These are phyloP conservation scores for Solanum appendiculatum DNA, from an alignment of 257 asterid genomes.

Conservation along the genomic window DNA sequence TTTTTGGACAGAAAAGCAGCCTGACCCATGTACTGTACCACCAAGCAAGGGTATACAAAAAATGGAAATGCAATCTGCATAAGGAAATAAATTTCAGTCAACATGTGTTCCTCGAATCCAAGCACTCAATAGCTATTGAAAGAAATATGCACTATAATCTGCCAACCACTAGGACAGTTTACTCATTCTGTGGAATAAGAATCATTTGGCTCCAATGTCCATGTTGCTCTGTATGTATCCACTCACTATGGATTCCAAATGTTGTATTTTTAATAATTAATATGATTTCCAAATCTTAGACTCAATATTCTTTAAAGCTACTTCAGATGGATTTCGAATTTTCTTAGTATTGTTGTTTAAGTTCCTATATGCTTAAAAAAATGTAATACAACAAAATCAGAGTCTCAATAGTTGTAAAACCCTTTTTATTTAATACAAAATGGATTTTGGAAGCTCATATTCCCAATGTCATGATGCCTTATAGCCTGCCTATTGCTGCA, in stretches of 20 bases:
- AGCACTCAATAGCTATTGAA: background rate
- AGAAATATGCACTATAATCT: background rate
- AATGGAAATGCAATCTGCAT: slow-evolving; percentile 70
- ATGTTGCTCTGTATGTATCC: background rate
- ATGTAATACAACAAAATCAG: background rate
- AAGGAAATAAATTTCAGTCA: slow-evolving; percentile 2
- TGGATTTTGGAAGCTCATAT: background rate
- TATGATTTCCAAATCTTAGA: background rate
- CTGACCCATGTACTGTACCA: slow-evolving; percentile 92
- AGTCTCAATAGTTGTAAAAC: background rate
- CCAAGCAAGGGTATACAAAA: slow-evolving; percentile 81
- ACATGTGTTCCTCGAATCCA: background rate
- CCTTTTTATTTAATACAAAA: background rate
- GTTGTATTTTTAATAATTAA: background rate
- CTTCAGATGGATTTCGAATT: background rate
- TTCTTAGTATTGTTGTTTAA: background rate
- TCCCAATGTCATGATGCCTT: background rate
- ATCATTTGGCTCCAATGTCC: background rate
- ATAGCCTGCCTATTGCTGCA: background rate
- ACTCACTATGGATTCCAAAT: background rate
- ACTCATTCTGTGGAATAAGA: background rate
- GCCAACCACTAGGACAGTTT: background rate
- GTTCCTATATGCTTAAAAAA: background rate
- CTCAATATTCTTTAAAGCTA: background rate
- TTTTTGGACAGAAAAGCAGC: slow-evolving; percentile 89